A percentile compares a stretch with the other conserved stretches of the same genome.
phyloP scores from a whole-genome alignment of 257 asterid species.

The Nicotiana knightiana region DNA sequence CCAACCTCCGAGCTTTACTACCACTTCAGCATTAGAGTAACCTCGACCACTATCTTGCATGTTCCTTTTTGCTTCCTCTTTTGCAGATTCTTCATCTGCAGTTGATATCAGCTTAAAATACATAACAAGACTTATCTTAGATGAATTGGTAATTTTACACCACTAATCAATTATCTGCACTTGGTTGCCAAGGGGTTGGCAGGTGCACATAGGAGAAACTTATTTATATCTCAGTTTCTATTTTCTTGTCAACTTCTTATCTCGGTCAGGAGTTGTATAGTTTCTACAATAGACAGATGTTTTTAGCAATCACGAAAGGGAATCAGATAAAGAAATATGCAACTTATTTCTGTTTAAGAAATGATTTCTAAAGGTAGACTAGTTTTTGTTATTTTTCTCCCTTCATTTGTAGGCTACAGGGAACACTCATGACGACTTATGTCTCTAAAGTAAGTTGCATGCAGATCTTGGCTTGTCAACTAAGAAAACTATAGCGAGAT shows the following conservation, averaged over 20 bases:
- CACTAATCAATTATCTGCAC: not conserved
- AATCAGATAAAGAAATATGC: not conserved
- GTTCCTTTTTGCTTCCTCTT: conserved; percentile 59
- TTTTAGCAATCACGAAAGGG: not conserved
- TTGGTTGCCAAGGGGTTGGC: not conserved
- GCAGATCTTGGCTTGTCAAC: not conserved
- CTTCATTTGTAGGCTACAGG: not conserved
- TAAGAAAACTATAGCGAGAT: not conserved
- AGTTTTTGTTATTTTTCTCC: not conserved
- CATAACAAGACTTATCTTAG: not conserved
- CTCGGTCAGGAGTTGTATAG: not conserved
- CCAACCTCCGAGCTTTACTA: conserved; percentile 80
- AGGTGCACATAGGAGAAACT: not conserved
- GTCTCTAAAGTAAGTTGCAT: not conserved
- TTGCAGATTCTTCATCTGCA: conserved; percentile 76
- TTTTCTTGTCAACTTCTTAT: not conserved
- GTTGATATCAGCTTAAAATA: not conserved
- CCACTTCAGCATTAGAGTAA: conserved; percentile 72
- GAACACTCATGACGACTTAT: not conserved
- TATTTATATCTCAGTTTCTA: not conserved
- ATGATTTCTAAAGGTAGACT: not conserved
- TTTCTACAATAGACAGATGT: not conserved
- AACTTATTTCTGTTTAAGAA: not conserved
- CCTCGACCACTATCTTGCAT: conserved; percentile 44
- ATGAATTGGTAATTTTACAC: not conserved